These are phyloP conservation scores for Babesia divergens DNA, from an alignment of 169 alveolate genomes.

Conservation along the genomic window DNA sequence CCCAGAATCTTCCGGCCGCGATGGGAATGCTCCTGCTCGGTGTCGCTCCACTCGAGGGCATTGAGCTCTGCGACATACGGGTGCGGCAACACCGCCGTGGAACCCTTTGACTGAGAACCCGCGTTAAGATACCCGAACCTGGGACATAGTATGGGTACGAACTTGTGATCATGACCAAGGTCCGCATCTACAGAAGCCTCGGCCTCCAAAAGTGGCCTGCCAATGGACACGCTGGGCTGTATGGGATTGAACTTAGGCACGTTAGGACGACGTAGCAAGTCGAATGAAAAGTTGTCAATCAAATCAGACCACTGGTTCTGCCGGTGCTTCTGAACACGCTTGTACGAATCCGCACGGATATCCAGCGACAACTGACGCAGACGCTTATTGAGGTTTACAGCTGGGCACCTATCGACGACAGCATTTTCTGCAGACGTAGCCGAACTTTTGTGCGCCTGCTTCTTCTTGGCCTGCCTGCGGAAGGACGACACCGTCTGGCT, in stretches of 20 bases:
- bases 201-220: neutral
- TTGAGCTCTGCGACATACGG: slow-evolving; percentile 53
- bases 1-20: slow-evolving; percentile 37
- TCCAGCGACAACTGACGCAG: slow-evolving; percentile 7
- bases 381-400: neutral
- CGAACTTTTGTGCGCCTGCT: neutral
- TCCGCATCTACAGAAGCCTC: slow-evolving; percentile 3
- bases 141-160: slow-evolving; percentile 47
- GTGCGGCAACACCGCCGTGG: slow-evolving; percentile 18
- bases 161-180: slow-evolving; percentile 5
- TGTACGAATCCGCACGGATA: slow-evolving; percentile 7
- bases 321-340: slow-evolving; percentile 17
- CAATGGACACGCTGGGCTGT: slow-evolving; percentile 8
- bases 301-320: slow-evolving; percentile 40
- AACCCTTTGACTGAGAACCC: neutral
- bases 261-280: neutral
- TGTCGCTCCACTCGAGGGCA: slow-evolving; percentile 53
- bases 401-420: neutral
- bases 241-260: slow-evolving; percentile 34
- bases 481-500: slow-evolving; percentile 11
- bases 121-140: neutral
- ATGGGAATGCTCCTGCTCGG: slow-evolving; percentile 14
- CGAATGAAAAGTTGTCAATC: slow-evolving; percentile 48
- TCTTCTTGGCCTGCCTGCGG: neutral
- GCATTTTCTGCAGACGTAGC: neutral